Evolutionary conservation across 2,329 filamentous ascomycete genomes (phyloP).

Genomic region (Lachnellula occidentalis): DNA sequence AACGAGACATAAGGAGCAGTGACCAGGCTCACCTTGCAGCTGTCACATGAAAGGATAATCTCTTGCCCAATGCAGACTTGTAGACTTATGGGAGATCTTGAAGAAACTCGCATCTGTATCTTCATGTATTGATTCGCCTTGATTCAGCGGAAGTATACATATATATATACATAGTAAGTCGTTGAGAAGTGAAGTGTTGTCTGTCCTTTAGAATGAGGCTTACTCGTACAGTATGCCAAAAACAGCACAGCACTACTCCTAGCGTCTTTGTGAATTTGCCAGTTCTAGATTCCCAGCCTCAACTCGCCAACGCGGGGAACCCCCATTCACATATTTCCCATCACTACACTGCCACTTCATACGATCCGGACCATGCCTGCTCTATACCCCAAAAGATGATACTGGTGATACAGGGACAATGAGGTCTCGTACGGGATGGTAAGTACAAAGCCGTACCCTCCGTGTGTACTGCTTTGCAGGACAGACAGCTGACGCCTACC

Average conservation of each 20-base stretch:
- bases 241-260: too few relatives aligned
- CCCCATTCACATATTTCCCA: background rate
- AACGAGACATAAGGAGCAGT: background rate
- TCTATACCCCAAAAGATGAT: slow-evolving; percentile 18
- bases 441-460: slow-evolving; percentile 2
- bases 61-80: too few relatives aligned
- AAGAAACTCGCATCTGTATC: background rate
- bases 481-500: background rate
- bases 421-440: slow-evolving; percentile 36
- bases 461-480: background rate
- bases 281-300: background rate
- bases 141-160: too few relatives aligned
- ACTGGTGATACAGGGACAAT: slow-evolving; percentile 24
- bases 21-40: background rate
- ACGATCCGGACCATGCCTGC: slow-evolving; percentile 7
- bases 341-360: background rate
- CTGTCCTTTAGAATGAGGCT: too few relatives aligned
- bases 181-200: too few relatives aligned
- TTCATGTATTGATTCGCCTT: background rate
- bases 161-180: too few relatives aligned
- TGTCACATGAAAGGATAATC: background rate
- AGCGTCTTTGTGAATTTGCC: too few relatives aligned
- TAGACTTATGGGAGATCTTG: background rate
- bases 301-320: background rate
- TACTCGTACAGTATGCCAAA: too few relatives aligned